Conservation (phyloP, 2,329 filamentous ascomycete genomes). For the Arthroderma uncinatum region DNA sequence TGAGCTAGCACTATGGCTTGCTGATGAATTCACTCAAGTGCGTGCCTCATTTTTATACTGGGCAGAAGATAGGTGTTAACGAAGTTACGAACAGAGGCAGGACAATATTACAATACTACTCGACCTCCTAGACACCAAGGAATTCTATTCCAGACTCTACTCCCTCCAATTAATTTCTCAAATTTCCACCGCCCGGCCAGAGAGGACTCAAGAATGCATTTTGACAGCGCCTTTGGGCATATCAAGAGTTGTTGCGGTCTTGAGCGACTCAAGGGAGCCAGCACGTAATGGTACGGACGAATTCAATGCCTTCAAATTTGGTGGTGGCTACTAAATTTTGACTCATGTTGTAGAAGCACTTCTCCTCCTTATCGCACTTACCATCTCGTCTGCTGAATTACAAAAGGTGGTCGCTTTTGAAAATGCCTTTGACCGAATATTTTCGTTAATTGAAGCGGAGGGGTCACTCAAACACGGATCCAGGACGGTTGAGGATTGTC, state of each 20-base stretch:
- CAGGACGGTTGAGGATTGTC: conserved; percentile 80
- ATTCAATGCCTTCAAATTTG: too few relatives aligned
- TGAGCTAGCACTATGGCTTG: conserved; percentile 89
- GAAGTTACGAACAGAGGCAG: conserved; percentile 55
- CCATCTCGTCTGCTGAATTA: conserved; percentile 73
- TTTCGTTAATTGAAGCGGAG: conserved; percentile 69
- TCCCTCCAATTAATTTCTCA: conserved; percentile 79
- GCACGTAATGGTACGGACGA: conserved; percentile 56
- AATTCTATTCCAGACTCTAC: conserved; percentile 87
- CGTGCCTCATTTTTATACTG: conserved; percentile 16
- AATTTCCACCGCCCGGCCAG: conserved; percentile 72
- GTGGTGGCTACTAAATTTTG: background rate
- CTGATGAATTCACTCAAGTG: conserved; percentile 93
- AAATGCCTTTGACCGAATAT: conserved; percentile 79
- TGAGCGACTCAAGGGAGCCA: conserved; percentile 78
- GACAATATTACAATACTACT: conserved; percentile 90
- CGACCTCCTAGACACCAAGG: conserved; percentile 72
- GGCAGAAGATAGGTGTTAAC: background rate
- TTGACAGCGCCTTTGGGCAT: conserved; percentile 81
- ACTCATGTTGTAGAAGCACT: conserved; percentile 51
- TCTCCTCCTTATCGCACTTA: conserved; percentile 76
- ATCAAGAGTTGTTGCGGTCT: conserved; percentile 66
- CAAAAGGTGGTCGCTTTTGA: conserved; percentile 95
- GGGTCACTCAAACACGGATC: conserved; percentile 73
- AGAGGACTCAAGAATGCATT: conserved; percentile 89